Percentiles rank a stretch among this genome's conserved stretches.
Conservation (phyloP, 371 early-diverging fungal species). For the Mucor sp. region DNA sequence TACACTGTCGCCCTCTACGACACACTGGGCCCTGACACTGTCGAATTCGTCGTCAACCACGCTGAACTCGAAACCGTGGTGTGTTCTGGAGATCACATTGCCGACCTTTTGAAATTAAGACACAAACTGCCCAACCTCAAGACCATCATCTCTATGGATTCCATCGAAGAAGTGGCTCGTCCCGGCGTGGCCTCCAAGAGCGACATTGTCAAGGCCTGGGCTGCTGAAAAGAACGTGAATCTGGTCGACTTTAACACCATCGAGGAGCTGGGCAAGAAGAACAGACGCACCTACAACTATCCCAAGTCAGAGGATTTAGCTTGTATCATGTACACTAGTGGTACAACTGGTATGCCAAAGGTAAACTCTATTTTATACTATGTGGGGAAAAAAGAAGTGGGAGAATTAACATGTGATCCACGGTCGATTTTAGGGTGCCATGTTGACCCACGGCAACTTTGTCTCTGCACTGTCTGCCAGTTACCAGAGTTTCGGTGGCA, state of each 20-base stretch:
- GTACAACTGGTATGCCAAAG: slow-evolving; percentile 81
- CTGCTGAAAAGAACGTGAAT: slow-evolving; percentile 51
- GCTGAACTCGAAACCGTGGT: slow-evolving; percentile 77
- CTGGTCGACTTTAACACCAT: slow-evolving; percentile 65
- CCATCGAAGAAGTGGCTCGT: slow-evolving; percentile 43
- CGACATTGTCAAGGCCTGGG: slow-evolving; percentile 54
- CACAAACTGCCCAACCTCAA: slow-evolving; percentile 66
- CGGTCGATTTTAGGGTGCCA: slow-evolving; percentile 41
- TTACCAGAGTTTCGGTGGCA: slow-evolving; percentile 24
- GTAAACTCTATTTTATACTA: slow-evolving; percentile 14
- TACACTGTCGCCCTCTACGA: slow-evolving; percentile 94
- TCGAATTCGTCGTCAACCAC: slow-evolving; percentile 69
- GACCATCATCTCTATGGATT: slow-evolving; percentile 79
- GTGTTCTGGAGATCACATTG: slow-evolving; percentile 70
- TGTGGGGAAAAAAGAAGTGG: not conserved
- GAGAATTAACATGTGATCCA: slow-evolving; percentile 14
- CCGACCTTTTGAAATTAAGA: slow-evolving; percentile 58
- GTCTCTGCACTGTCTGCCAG: slow-evolving; percentile 38
- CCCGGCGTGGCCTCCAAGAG: slow-evolving; percentile 42
- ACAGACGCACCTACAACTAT: slow-evolving; percentile 42
- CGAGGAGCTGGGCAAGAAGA: slow-evolving; percentile 57
- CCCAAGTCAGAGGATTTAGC: slow-evolving; percentile 68
- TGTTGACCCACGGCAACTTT: slow-evolving; percentile 57
- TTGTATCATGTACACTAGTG: slow-evolving; percentile 97
- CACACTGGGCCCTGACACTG: slow-evolving; percentile 87